Percentiles rank a stretch among this genome's conserved stretches.
Conservation (phyloP, 2,329 filamentous ascomycete genomes). For the Aspergillus puulaauensis region DNA sequence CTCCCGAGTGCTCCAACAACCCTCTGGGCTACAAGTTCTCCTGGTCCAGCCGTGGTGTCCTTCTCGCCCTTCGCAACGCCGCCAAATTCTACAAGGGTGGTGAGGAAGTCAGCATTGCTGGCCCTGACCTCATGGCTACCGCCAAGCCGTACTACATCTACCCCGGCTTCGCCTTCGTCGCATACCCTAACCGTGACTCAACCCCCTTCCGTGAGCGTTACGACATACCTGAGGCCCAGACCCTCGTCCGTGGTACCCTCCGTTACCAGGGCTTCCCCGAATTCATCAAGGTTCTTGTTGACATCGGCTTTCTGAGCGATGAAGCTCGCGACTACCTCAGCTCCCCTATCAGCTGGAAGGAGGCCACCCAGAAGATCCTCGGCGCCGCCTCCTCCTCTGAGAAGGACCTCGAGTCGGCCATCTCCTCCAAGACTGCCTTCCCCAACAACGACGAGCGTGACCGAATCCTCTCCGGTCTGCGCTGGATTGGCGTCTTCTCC, state of each 20-base stretch:
- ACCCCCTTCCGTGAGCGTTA: constrained; percentile 86
- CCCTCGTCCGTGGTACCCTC: constrained; percentile 62
- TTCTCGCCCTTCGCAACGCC: constrained; percentile 82
- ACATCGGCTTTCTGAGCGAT: constrained; percentile 85
- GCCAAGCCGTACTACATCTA: constrained; percentile 92
- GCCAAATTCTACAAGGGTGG: constrained; percentile 81
- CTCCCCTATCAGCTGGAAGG: constrained; percentile 73
- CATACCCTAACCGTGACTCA: constrained; percentile 90
- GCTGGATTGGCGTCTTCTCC: constrained; percentile 69
- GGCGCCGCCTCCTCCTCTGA: constrained; percentile 65
- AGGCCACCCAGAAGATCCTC: constrained; percentile 76
- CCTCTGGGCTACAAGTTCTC: constrained; percentile 93
- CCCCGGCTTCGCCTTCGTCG: constrained; percentile 84
- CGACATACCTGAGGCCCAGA: constrained; percentile 86
- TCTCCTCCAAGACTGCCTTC: constrained; percentile 75
- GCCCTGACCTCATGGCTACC: constrained; percentile 74
- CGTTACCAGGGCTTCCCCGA: constrained; percentile 54
- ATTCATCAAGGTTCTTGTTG: constrained; percentile 82
- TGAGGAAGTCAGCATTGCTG: constrained; percentile 65
- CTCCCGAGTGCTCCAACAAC: constrained; percentile 77
- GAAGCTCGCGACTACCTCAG: constrained; percentile 65
- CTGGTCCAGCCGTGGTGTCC: constrained; percentile 76
- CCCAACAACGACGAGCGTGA: constrained; percentile 65
- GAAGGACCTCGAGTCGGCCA: constrained; percentile 69
- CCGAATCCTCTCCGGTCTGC: constrained; percentile 68